Evolutionary conservation across 2,329 filamentous ascomycete genomes (phyloP).

Genomic region (Daldinia sp.): DNA sequence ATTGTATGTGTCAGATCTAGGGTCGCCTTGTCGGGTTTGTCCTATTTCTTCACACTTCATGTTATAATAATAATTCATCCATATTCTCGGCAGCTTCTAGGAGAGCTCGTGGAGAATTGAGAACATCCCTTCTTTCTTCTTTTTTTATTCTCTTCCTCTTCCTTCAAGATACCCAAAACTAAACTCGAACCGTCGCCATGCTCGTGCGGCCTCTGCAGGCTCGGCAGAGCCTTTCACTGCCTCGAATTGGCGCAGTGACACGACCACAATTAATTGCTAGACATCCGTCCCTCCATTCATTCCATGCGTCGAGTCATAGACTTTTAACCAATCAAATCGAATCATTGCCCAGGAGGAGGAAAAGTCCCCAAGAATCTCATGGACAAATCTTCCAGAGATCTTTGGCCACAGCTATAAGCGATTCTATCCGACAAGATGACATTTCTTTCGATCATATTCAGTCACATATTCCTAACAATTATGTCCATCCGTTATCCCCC

Average conservation of each 20-base stretch:
- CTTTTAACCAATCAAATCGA: constrained; percentile 40
- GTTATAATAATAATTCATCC: constrained; percentile 33
- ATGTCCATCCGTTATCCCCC: constrained; percentile 21
- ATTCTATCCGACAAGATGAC: constrained; percentile 37
- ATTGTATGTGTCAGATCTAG: constrained; percentile 12
- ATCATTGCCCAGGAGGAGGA: constrained; percentile 39
- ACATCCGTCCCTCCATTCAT: constrained; percentile 23
- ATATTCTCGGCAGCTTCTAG: constrained; percentile 28
- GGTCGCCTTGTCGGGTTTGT: neutral
- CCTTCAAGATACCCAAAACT: constrained; percentile 4
- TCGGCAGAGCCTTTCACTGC: constrained; percentile 39
- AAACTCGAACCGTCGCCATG: constrained; percentile 36
- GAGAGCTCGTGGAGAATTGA: constrained; percentile 37
- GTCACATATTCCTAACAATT: constrained; percentile 25
- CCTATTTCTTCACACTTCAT: constrained; percentile 29
- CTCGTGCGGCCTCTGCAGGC: constrained; percentile 41
- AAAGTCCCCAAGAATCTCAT: constrained; percentile 24
- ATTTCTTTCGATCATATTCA: constrained; percentile 34
- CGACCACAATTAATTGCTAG: constrained; percentile 38
- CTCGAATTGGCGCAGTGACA: constrained; percentile 31
- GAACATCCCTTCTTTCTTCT: constrained; percentile 16
- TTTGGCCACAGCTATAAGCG: constrained; percentile 44
- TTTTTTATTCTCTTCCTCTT: neutral
- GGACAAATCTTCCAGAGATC: constrained; percentile 34
- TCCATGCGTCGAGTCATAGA: constrained; percentile 28